phyloP scores from a whole-genome alignment of 2,329 filamentous ascomycete species.

The Monosporascus sp. region DNA sequence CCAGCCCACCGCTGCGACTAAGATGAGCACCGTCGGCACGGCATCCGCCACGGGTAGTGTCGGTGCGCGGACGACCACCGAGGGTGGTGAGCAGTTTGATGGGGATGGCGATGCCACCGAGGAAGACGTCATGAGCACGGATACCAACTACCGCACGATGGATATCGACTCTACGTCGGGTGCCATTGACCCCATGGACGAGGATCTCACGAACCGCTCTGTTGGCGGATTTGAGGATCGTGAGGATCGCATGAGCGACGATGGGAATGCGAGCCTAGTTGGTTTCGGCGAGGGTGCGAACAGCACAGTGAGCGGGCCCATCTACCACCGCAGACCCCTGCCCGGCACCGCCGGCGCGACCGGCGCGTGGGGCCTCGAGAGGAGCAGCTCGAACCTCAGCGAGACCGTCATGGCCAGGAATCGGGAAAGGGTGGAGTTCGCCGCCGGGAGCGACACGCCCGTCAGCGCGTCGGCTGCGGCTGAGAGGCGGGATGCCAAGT shows the following conservation, averaged over 20 bases:
- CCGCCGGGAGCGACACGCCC: slow-evolving; percentile 35
- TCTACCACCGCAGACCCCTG: slow-evolving; percentile 51
- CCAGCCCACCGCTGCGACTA: slow-evolving; percentile 61
- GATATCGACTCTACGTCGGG: slow-evolving; percentile 42
- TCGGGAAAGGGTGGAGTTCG: slow-evolving; percentile 20
- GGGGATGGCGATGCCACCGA: slow-evolving; percentile 47
- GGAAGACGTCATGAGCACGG: slow-evolving; percentile 67
- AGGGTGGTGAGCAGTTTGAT: slow-evolving; percentile 51
- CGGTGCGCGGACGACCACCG: slow-evolving; percentile 49
- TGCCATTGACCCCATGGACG: slow-evolving; percentile 26
- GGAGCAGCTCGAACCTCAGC: slow-evolving; percentile 47
- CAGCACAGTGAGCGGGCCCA: slow-evolving; percentile 75
- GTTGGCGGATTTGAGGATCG: slow-evolving; percentile 60
- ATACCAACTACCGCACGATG: slow-evolving; percentile 52
- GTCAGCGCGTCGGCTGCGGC: slow-evolving; percentile 40
- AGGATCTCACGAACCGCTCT: slow-evolving; percentile 39
- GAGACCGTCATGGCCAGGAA: slow-evolving; percentile 31
- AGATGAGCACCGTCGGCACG: slow-evolving; percentile 85
- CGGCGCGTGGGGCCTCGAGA: slow-evolving; percentile 39
- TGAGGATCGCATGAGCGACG: slow-evolving; percentile 82
- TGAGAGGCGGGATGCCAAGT: slow-evolving; percentile 55
- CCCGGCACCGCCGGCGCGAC: slow-evolving; percentile 29
- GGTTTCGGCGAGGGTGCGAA: slow-evolving; percentile 90
- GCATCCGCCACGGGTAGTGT: slow-evolving; percentile 81
- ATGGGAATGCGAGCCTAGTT: slow-evolving; percentile 76